Conservation (phyloP, 2,329 filamentous ascomycete species). For the Allantophomopsis lycopodina region DNA sequence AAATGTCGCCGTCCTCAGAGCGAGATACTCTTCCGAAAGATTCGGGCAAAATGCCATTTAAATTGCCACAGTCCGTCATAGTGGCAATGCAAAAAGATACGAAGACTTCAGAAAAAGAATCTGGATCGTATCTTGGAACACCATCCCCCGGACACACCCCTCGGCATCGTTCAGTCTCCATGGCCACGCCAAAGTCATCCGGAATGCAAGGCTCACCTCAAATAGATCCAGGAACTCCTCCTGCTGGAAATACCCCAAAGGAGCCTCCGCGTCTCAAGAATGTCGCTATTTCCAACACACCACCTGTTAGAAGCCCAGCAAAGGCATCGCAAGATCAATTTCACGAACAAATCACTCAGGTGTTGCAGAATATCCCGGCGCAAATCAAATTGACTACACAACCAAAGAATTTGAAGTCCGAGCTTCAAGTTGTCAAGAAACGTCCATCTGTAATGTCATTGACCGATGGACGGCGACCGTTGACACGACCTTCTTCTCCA, state of each 20-base stretch:
- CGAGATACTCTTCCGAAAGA: not conserved
- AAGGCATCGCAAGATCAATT: slow-evolving; percentile 45
- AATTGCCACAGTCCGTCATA: too few relatives aligned
- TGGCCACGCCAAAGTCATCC: too few relatives aligned
- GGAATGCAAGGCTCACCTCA: slow-evolving; percentile 1
- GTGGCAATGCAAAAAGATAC: too few relatives aligned
- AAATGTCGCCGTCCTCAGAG: slow-evolving; percentile 1
- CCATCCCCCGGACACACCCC: too few relatives aligned
- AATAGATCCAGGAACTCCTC: slow-evolving; percentile 3
- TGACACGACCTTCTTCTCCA: slow-evolving; percentile 39
- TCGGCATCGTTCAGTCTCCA: too few relatives aligned
- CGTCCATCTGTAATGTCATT: slow-evolving; percentile 14
- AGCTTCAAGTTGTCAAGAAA: slow-evolving; percentile 17
- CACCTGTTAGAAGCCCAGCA: slow-evolving; percentile 9
- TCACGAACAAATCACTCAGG: slow-evolving; percentile 67
- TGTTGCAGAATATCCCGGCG: slow-evolving; percentile 64
- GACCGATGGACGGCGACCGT: slow-evolving; percentile 12
- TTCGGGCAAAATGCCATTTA: too few relatives aligned
- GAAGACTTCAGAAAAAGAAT: too few relatives aligned
- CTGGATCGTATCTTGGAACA: too few relatives aligned
- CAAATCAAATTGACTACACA: slow-evolving; percentile 60
- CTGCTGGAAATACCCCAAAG: slow-evolving; percentile 2
- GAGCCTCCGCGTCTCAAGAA: slow-evolving; percentile 12
- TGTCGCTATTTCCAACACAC: slow-evolving; percentile 9
- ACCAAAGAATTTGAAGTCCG: slow-evolving; percentile 20